These are phyloP conservation scores for Geranium brycei DNA, from an alignment of 345 rosid genomes.

Conservation along the genomic window DNA sequence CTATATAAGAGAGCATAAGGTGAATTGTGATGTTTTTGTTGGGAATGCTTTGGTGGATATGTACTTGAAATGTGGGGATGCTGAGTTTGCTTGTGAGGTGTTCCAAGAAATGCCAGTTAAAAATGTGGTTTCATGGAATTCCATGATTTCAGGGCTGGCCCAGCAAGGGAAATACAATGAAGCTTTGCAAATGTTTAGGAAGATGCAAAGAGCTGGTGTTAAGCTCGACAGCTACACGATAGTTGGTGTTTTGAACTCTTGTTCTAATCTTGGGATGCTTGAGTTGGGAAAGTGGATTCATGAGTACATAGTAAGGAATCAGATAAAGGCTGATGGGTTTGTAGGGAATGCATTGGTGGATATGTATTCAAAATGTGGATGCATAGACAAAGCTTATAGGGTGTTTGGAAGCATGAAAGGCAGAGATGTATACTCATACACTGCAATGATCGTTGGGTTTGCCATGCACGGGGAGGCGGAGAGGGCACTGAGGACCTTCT, in stretches of 20 bases:
- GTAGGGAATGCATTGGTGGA: conserved; percentile 40
- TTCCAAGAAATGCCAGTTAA: conserved; percentile 31
- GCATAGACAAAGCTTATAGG: conserved; percentile 20
- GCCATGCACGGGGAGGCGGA: conserved; percentile 42
- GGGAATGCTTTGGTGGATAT: conserved; percentile 37
- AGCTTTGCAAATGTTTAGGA: conserved; percentile 21
- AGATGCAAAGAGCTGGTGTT: conserved; percentile 27
- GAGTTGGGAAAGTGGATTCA: conserved; percentile 45
- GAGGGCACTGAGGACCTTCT: conserved; percentile 26
- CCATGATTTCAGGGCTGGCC: conserved; percentile 36
- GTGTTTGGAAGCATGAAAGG: conserved; percentile 30
- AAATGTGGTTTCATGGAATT: conserved; percentile 44
- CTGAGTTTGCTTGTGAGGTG: conserved; percentile 16
- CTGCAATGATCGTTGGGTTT: conserved; percentile 37
- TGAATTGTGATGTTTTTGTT: conserved; percentile 30
- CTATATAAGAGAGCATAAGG: conserved; percentile 17
- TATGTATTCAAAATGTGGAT: conserved; percentile 53
- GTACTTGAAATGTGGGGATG: conserved; percentile 33
- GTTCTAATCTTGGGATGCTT: conserved; percentile 36
- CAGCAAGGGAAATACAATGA: conserved; percentile 34
- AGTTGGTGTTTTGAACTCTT: conserved; percentile 31
- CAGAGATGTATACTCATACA: conserved; percentile 36
- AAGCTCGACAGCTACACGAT: conserved; percentile 27
- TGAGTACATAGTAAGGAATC: conserved; percentile 24
- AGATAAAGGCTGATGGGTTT: conserved; percentile 24